A percentile compares a stretch with the other conserved stretches of the same genome.
Evolutionary conservation across 2,329 filamentous ascomycete genomes (phyloP).

Genomic region (Penicillium sp.): DNA sequence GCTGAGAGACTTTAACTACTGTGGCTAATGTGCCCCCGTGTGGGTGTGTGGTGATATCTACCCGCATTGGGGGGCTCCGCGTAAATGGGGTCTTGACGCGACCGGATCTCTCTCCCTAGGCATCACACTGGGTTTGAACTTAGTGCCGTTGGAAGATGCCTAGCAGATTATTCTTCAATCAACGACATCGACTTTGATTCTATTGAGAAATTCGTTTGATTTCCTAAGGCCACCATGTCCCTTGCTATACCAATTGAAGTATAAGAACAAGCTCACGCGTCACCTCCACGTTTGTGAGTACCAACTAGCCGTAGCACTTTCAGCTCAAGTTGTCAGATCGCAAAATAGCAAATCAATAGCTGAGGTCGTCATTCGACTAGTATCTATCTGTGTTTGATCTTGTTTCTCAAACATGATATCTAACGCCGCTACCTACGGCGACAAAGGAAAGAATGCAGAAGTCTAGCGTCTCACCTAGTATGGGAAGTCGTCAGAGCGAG

Average conservation of each 20-base stretch:
- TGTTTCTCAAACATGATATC: too few species aligned
- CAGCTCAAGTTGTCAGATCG: too few species aligned
- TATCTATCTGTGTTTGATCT: too few species aligned
- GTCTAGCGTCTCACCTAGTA: not conserved
- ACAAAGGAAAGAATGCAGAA: not conserved
- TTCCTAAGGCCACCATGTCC: not conserved
- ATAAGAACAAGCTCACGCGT: not conserved
- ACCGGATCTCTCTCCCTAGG: not conserved
- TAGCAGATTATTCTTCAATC: not conserved
- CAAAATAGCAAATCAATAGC: too few species aligned
- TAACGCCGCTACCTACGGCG: too few species aligned
- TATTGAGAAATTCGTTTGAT: not conserved
- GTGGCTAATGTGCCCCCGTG: not conserved
- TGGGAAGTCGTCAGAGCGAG: too few species aligned
- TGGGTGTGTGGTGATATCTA: constrained; percentile 28
- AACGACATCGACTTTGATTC: not conserved
- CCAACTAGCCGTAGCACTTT: too few species aligned
- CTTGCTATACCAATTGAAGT: not conserved
- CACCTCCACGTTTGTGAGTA: not conserved
- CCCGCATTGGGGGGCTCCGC: constrained; percentile 23
- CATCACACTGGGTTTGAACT: not conserved
- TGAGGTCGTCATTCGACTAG: too few species aligned
- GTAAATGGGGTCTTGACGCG: constrained; percentile 6
- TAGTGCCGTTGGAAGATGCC: not conserved
- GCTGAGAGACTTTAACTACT: not conserved